Percentiles rank a stretch among this genome's conserved stretches.
phyloP scores from a whole-genome alignment of 495 filamentous ascomycete species.

The Geoglossum glabrum region DNA sequence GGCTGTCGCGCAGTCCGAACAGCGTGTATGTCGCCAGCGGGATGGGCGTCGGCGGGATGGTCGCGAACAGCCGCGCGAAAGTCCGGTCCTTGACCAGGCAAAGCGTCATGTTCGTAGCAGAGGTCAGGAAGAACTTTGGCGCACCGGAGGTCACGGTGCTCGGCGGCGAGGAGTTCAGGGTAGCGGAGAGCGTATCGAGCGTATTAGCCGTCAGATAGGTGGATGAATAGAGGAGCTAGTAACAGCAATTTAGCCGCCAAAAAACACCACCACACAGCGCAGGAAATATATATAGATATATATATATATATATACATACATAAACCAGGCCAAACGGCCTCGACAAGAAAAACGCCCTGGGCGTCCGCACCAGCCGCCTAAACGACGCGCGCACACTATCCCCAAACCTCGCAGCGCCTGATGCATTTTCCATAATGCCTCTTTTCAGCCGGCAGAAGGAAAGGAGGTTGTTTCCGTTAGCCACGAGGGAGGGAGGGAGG shows the following conservation, averaged over 20 bases:
- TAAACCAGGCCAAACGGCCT: conserved; percentile 77
- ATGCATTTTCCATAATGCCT: conserved; percentile 89
- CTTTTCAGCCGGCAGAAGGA: conserved; percentile 31
- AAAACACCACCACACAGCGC: background rate
- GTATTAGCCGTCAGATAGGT: conserved; percentile 84
- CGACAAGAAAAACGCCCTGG: conserved; percentile 50
- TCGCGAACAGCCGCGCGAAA: conserved; percentile 69
- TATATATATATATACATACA: conserved; percentile 13
- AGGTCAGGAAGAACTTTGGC: conserved; percentile 67
- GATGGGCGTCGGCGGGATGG: conserved; percentile 26
- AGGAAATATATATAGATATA: background rate
- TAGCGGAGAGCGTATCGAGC: conserved; percentile 64
- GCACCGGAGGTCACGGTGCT: conserved; percentile 46
- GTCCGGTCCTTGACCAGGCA: conserved; percentile 85
- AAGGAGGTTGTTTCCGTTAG: too few relatives aligned
- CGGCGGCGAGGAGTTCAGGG: conserved; percentile 26
- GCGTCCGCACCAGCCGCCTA: conserved; percentile 40
- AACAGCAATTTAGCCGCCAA: background rate
- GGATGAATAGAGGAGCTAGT: conserved; percentile 50
- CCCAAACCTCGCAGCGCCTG: conserved; percentile 52
- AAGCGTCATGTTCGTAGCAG: conserved; percentile 67
- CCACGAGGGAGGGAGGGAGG: too few relatives aligned
- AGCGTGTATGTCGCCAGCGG: conserved; percentile 47
- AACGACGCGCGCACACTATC: conserved; percentile 45
- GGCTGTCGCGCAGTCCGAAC: conserved; percentile 67